Evolutionary conservation across 1,139 yeast species (phyloP).

Genomic region (Casaregolazyma suthepensis): DNA sequence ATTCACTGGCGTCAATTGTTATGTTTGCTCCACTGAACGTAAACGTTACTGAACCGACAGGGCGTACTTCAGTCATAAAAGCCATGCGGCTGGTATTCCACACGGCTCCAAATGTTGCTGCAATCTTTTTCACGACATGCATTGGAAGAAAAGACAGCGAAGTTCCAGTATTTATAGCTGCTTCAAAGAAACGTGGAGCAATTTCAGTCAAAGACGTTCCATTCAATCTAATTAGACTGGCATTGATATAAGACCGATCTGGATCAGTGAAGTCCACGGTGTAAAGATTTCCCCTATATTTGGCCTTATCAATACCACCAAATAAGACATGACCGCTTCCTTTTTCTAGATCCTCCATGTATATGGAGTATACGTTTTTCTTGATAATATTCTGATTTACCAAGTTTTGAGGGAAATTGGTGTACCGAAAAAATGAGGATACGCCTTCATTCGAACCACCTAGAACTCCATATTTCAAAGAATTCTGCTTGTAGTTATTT

Average conservation of each 20-base stretch:
- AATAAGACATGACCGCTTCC: slow-evolving; percentile 43
- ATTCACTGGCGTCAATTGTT: not conserved
- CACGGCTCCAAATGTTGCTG: slow-evolving; percentile 18
- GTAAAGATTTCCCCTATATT: slow-evolving; percentile 43
- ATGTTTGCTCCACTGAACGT: not conserved
- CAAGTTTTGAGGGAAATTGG: slow-evolving; percentile 43
- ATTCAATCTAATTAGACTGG: slow-evolving; percentile 6
- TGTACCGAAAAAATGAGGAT: slow-evolving; percentile 13
- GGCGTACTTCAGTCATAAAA: slow-evolving; percentile 11
- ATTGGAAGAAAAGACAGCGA: slow-evolving; percentile 20
- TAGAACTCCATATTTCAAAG: not conserved
- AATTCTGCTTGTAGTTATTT: not conserved
- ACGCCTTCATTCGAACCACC: not conserved
- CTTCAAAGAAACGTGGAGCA: not conserved
- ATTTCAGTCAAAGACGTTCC: not conserved
- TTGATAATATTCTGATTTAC: slow-evolving; percentile 42
- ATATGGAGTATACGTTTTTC: slow-evolving; percentile 47
- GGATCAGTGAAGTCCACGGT: slow-evolving; percentile 24
- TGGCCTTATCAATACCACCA: slow-evolving; percentile 53
- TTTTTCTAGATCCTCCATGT: slow-evolving; percentile 31
- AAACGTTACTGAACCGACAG: not conserved
- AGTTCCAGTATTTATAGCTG: slow-evolving; percentile 7
- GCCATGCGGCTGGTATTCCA: slow-evolving; percentile 17
- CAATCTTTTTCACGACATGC: slow-evolving; percentile 13
- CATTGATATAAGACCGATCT: slow-evolving; percentile 10